These are phyloP conservation scores for Fraxinus pennsylvanica DNA, from an alignment of 257 asterid genomes.

Conservation along the genomic window DNA sequence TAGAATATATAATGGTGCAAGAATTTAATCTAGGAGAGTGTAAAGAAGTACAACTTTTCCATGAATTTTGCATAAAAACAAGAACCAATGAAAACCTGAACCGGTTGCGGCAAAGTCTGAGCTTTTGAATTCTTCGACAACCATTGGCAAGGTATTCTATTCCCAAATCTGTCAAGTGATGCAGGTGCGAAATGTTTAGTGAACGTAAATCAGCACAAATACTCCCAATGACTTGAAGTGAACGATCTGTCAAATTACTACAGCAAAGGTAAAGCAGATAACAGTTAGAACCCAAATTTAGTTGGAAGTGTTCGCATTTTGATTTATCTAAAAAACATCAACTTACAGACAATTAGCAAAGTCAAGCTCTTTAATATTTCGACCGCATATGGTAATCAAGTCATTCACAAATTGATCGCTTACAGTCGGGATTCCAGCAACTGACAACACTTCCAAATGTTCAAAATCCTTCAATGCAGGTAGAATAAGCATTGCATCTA, in stretches of 20 bases:
- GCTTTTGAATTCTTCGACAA: slow-evolving; percentile 57
- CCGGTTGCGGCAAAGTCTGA: slow-evolving; percentile 55
- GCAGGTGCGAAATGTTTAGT: slow-evolving; percentile 61
- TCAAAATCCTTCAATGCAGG: slow-evolving; percentile 55
- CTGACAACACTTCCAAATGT: slow-evolving; percentile 72
- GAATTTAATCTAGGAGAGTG: not conserved
- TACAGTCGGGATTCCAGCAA: slow-evolving; percentile 57
- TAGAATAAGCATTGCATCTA: slow-evolving; percentile 49
- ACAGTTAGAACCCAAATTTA: slow-evolving; percentile 1
- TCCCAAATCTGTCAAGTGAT: slow-evolving; percentile 63
- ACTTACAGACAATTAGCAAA: slow-evolving; percentile 72
- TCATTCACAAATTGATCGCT: slow-evolving; percentile 55
- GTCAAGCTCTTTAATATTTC: slow-evolving; percentile 70
- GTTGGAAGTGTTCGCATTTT: not conserved
- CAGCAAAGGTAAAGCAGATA: slow-evolving; percentile 28
- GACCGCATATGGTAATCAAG: slow-evolving; percentile 44
- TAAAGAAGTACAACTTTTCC: not conserved
- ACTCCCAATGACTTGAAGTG: slow-evolving; percentile 59
- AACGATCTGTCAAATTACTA: slow-evolving; percentile 67
- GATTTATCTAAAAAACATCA: slow-evolving; percentile 11
- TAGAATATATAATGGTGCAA: not conserved
- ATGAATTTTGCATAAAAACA: slow-evolving; percentile 4
- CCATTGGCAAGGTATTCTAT: slow-evolving; percentile 73
- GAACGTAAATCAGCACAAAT: slow-evolving; percentile 57
- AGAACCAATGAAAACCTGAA: slow-evolving; percentile 57